phyloP scores from a whole-genome alignment of 495 filamentous ascomycete species.

The Thozetella sp. region DNA sequence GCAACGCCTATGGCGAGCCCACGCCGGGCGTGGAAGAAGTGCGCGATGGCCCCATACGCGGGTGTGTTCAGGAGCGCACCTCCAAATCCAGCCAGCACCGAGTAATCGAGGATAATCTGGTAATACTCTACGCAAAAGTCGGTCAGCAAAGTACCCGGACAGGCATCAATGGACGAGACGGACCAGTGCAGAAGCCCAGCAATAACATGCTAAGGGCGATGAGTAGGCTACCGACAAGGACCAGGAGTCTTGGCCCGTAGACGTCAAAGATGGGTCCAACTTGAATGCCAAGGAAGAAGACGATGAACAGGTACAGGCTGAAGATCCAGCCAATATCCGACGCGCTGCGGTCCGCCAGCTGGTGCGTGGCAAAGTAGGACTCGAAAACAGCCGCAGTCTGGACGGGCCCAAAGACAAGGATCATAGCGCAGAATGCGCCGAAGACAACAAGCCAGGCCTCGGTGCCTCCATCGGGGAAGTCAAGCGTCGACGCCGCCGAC shows the following conservation, averaged over 20 bases:
- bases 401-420: conserved; percentile 66
- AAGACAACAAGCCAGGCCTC: conserved; percentile 64
- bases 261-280: conserved; percentile 70
- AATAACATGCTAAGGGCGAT: conserved; percentile 59
- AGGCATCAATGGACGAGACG: conserved; percentile 4
- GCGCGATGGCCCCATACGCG: conserved; percentile 60
- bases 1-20: conserved; percentile 68
- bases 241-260: conserved; percentile 56
- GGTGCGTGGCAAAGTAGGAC: conserved; percentile 61
- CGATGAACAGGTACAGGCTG: conserved; percentile 62
- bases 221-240: conserved; percentile 50
- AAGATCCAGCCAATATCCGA: conserved; percentile 69
- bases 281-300: conserved; percentile 65
- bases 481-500: conserved; percentile 19
- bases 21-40: conserved; percentile 64
- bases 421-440: conserved; percentile 61
- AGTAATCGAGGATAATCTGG: conserved; percentile 66
- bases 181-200: conserved; percentile 45
- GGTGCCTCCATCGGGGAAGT: conserved; percentile 64
- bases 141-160: conserved; percentile 5
- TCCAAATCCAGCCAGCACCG: conserved; percentile 56
- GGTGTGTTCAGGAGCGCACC: conserved; percentile 62
- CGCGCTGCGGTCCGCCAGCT: conserved; percentile 53
- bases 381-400: conserved; percentile 65
- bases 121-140: conserved; percentile 51